Evolutionary conservation across 225 moss, liverwort and hornwort species (phyloP).

Genomic region (Marchantia paleacea): DNA sequence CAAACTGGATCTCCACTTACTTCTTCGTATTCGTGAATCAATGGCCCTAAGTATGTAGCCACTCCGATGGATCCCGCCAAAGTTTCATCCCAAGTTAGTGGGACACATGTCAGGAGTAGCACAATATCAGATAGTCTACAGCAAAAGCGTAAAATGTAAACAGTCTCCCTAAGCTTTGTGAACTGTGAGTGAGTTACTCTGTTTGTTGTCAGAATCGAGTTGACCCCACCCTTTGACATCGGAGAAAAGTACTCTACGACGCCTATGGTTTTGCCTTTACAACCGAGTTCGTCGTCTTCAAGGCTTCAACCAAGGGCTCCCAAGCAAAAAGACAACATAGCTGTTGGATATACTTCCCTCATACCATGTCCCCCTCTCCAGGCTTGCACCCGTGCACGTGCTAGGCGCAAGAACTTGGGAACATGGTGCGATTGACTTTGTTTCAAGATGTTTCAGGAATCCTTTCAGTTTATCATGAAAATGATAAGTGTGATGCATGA

Average conservation of each 20-base stretch:
- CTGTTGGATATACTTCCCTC: not conserved
- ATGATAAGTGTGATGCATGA: not conserved
- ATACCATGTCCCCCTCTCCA: not conserved
- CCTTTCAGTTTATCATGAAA: not conserved
- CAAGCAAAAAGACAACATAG: not conserved
- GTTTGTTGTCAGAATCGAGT: not conserved
- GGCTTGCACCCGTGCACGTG: constrained; percentile 7
- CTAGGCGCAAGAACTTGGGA: not conserved
- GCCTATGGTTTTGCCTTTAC: not conserved
- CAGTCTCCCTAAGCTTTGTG: not conserved
- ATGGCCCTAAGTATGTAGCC: not conserved
- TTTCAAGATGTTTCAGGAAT: not conserved
- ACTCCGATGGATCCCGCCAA: not conserved
- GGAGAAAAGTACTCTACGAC: not conserved
- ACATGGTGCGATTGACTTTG: not conserved
- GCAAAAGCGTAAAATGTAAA: not conserved
- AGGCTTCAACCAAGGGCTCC: not conserved
- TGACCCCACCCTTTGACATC: not conserved
- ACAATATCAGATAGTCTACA: not conserved
- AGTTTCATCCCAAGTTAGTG: not conserved
- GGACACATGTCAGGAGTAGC: not conserved
- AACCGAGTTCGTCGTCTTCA: not conserved
- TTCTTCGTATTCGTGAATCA: not conserved
- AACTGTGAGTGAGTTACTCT: not conserved
- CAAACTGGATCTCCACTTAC: no score